Evolutionary conservation across 2,329 filamentous ascomycete genomes (phyloP).

Genomic region (Endothia cerciana): DNA sequence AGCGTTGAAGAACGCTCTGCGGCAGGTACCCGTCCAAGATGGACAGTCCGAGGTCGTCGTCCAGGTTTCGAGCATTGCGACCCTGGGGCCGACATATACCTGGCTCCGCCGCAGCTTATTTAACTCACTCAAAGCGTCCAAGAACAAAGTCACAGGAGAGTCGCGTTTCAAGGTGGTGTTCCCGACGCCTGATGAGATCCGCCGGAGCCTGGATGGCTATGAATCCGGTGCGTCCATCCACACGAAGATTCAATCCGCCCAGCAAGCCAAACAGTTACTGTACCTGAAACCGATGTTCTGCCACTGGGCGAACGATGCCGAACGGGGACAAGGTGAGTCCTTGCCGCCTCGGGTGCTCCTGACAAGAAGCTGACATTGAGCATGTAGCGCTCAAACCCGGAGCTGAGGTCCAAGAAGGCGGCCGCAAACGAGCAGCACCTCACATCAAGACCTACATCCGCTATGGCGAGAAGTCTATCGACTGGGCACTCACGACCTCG

Average conservation of each 20-base stretch:
- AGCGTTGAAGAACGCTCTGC: slow-evolving; percentile 64
- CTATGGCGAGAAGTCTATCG: slow-evolving; percentile 61
- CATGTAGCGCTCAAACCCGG: slow-evolving; percentile 22
- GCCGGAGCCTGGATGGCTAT: slow-evolving; percentile 78
- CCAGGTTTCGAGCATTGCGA: slow-evolving; percentile 82
- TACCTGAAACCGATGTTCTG: slow-evolving; percentile 73
- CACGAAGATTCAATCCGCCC: slow-evolving; percentile 70
- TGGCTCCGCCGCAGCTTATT: slow-evolving; percentile 75
- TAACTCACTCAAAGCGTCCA: slow-evolving; percentile 46
- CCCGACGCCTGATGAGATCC: slow-evolving; percentile 78
- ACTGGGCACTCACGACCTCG: slow-evolving; percentile 88
- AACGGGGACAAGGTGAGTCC: slow-evolving; percentile 39
- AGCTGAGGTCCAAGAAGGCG: slow-evolving; percentile 49
- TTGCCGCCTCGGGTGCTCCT: not conserved
- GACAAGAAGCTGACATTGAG: not conserved
- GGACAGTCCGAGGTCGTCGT: slow-evolving; percentile 55
- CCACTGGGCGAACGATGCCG: slow-evolving; percentile 73
- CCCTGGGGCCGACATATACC: slow-evolving; percentile 68
- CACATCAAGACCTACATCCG: slow-evolving; percentile 91
- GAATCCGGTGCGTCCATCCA: slow-evolving; percentile 79
- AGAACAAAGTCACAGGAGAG: slow-evolving; percentile 32
- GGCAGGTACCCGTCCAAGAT: slow-evolving; percentile 51
- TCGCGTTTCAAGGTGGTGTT: slow-evolving; percentile 75
- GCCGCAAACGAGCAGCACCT: slow-evolving; percentile 72
- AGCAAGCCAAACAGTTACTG: slow-evolving; percentile 73